A percentile compares a stretch with the other conserved stretches of the same genome.
phyloP scores from a whole-genome alignment of 179 eudicot species.

The Camellia oleifera region DNA sequence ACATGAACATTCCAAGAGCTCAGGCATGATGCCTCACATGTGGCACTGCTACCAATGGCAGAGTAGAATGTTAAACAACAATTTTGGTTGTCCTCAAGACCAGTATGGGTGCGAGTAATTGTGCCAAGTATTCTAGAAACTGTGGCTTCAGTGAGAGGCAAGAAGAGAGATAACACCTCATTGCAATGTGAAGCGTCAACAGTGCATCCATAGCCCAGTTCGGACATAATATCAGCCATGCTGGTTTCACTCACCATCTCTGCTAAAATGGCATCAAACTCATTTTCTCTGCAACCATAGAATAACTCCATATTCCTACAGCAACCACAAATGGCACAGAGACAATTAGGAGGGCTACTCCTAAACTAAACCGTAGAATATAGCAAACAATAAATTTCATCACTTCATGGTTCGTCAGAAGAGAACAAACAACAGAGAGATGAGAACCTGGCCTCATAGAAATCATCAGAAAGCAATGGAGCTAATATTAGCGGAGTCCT shows the following conservation, averaged over 20 bases:
- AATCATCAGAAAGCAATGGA: slow-evolving; percentile 37
- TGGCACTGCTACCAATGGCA: slow-evolving; percentile 48
- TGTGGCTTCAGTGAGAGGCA: slow-evolving; percentile 64
- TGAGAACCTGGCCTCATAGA: not conserved
- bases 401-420: not conserved
- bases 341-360: not conserved
- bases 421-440: not conserved
- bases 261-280: slow-evolving; percentile 70
- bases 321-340: not conserved
- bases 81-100: slow-evolving; percentile 58
- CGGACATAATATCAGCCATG: slow-evolving; percentile 75
- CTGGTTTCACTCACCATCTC: slow-evolving; percentile 78
- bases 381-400: not conserved
- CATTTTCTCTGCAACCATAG: slow-evolving; percentile 47
- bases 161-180: slow-evolving; percentile 63
- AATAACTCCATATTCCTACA: slow-evolving; percentile 59
- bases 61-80: slow-evolving; percentile 55
- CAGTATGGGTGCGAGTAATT: slow-evolving; percentile 53
- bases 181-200: slow-evolving; percentile 63
- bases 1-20: slow-evolving; percentile 76
- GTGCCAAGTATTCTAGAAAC: slow-evolving; percentile 74
- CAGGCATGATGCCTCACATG: slow-evolving; percentile 38
- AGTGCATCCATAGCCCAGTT: slow-evolving; percentile 89
- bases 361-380: not conserved
- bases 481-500: slow-evolving; percentile 31